Evolutionary conservation across 2,329 filamentous ascomycete genomes (phyloP).

Genomic region (Escovopsis sp.): DNA sequence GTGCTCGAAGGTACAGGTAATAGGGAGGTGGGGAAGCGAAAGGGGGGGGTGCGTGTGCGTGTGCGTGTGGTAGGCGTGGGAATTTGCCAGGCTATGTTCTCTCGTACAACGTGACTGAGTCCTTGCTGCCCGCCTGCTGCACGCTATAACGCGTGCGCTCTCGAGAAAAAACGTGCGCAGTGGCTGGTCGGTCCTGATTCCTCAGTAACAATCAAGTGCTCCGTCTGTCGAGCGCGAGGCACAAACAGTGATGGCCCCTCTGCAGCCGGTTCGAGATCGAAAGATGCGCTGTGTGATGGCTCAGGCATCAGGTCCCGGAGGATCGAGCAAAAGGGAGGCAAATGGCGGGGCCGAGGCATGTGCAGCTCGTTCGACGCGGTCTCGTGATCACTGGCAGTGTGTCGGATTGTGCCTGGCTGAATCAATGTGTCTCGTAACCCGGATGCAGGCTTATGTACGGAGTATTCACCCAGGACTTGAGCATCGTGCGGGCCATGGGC

Average conservation of each 20-base stretch:
- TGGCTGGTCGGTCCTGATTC: background rate
- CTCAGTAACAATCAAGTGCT: too few relatives aligned
- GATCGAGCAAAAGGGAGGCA: background rate
- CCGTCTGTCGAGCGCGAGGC: too few relatives aligned
- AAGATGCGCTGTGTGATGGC: too few relatives aligned
- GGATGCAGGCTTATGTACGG: background rate
- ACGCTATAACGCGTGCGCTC: background rate
- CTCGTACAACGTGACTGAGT: background rate
- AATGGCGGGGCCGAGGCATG: background rate
- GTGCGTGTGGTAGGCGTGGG: too few relatives aligned
- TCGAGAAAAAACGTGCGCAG: background rate
- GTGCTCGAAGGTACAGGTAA: too few relatives aligned
- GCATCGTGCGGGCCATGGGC: too few relatives aligned
- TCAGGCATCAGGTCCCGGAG: background rate
- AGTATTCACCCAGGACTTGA: background rate
- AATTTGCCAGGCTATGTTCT: background rate
- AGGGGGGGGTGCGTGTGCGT: background rate
- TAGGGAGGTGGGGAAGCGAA: background rate
- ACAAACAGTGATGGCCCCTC: too few relatives aligned
- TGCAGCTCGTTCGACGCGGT: background rate
- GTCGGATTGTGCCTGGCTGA: constrained; percentile 5
- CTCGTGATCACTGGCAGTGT: constrained; percentile 1
- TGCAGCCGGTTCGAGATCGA: too few relatives aligned
- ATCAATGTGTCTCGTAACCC: constrained; percentile 4
- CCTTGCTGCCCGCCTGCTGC: background rate